A percentile compares a stretch with the other conserved stretches of the same genome.
Conservation (phyloP, 2,329 filamentous ascomycete genomes). For the Trichoderma simmonsii region DNA sequence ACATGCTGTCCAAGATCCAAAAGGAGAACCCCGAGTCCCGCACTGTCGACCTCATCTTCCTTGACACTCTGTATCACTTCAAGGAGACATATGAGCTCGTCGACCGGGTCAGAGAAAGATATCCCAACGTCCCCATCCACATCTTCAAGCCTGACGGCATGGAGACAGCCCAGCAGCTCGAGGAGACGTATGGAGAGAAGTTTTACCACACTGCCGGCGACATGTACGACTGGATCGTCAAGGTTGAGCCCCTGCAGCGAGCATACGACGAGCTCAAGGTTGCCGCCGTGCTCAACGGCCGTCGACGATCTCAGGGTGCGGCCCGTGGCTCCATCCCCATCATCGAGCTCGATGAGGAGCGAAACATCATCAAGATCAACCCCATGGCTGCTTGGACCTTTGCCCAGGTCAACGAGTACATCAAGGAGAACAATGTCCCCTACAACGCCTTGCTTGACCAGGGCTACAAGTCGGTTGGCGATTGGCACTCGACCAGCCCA, state of each 20-base stretch:
- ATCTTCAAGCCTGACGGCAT: constrained; percentile 82
- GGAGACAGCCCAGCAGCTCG: constrained; percentile 72
- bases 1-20: constrained; percentile 78
- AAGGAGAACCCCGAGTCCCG: constrained; percentile 58
- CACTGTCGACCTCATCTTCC: constrained; percentile 68
- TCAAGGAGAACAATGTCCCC: constrained; percentile 81
- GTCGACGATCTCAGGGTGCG: constrained; percentile 86
- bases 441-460: constrained; percentile 89
- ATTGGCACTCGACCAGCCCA: constrained; percentile 95
- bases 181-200: constrained; percentile 73
- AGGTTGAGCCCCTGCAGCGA: constrained; percentile 92
- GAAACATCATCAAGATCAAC: constrained; percentile 94
- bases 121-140: constrained; percentile 78
- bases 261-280: constrained; percentile 86
- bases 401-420: constrained; percentile 81
- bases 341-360: constrained; percentile 84
- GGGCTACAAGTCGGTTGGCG: constrained; percentile 97
- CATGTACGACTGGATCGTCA: constrained; percentile 94
- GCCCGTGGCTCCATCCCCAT: constrained; percentile 88
- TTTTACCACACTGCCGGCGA: constrained; percentile 85
- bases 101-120: constrained; percentile 69
- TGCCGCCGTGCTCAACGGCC: constrained; percentile 86
- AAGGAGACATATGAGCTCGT: constrained; percentile 71
- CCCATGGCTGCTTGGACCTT: constrained; percentile 94
- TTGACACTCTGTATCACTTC: constrained; percentile 83